These are phyloP conservation scores for Apocynum venetum DNA, from an alignment of 257 asterid species.

Conservation along the genomic window DNA sequence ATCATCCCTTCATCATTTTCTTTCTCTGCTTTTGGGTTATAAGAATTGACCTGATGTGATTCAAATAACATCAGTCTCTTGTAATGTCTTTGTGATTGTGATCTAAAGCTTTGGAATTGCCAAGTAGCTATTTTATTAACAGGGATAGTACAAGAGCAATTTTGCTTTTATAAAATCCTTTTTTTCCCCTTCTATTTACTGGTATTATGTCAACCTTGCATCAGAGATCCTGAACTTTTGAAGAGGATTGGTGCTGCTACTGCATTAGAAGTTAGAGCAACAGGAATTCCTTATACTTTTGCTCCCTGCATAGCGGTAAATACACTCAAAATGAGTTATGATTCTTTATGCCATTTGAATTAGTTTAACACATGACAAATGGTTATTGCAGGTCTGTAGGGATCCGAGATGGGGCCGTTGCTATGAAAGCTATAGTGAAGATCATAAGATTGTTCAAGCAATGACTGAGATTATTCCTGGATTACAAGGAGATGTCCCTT, in stretches of 20 bases:
- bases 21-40: too few species aligned
- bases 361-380: neutral
- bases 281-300: conserved; percentile 58
- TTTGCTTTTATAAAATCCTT: neutral
- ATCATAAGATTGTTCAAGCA: conserved; percentile 59
- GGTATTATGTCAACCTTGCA: neutral
- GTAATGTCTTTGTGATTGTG: too few species aligned
- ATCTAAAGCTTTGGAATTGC: too few species aligned
- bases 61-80: neutral
- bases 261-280: conserved; percentile 71
- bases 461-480: conserved; percentile 93
- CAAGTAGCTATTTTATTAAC: neutral
- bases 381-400: conserved; percentile 60
- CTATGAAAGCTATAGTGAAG: conserved; percentile 90
- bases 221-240: conserved; percentile 57
- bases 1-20: too few species aligned
- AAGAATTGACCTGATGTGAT: neutral
- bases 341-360: neutral
- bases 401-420: conserved; percentile 99
- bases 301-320: conserved; percentile 67
- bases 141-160: too few species aligned
- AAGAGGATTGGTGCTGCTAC: conserved; percentile 70
- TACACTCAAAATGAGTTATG: neutral
- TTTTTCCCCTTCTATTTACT: neutral
- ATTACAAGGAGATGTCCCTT: conserved; percentile 78